A percentile compares a stretch with the other conserved stretches of the same genome.
Evolutionary conservation across 495 filamentous ascomycete species (phyloP).

Genomic region (Saxophila tyrrhenica): DNA sequence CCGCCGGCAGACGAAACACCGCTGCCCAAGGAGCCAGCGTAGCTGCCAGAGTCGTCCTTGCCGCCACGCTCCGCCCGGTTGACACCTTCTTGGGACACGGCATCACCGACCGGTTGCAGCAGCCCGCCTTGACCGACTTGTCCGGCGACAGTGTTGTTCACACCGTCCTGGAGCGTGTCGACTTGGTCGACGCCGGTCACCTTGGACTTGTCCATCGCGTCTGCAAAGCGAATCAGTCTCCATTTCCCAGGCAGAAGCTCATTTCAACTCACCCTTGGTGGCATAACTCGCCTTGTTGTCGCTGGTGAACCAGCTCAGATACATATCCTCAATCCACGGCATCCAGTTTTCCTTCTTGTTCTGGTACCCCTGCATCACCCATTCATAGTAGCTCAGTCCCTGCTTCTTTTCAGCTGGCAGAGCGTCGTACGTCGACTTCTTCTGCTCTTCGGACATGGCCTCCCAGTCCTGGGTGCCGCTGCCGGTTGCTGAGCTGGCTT

Average conservation of each 20-base stretch:
- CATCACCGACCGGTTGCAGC: slow-evolving; percentile 47
- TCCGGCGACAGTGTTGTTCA: slow-evolving; percentile 44
- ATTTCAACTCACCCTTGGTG: slow-evolving; percentile 40
- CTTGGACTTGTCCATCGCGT: slow-evolving; percentile 53
- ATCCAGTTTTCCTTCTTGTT: slow-evolving; percentile 61
- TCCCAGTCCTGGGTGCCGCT: slow-evolving; percentile 16
- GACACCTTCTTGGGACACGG: slow-evolving; percentile 49
- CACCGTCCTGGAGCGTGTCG: slow-evolving; percentile 51
- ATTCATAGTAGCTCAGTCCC: slow-evolving; percentile 31
- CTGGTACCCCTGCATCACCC: slow-evolving; percentile 48
- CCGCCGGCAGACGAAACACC: slow-evolving; percentile 12
- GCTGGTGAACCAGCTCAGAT: slow-evolving; percentile 56
- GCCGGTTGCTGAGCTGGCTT: neutral
- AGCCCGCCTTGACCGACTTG: slow-evolving; percentile 55
- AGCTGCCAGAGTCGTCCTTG: slow-evolving; percentile 47
- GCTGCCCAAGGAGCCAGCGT: slow-evolving; percentile 20
- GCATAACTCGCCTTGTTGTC: slow-evolving; percentile 62
- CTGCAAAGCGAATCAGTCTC: slow-evolving; percentile 28
- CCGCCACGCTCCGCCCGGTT: slow-evolving; percentile 52
- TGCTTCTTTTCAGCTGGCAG: slow-evolving; percentile 20
- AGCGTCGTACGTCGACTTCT: slow-evolving; percentile 18
- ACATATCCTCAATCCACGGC: slow-evolving; percentile 63
- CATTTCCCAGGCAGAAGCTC: too few relatives aligned
- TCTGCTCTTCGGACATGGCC: slow-evolving; percentile 21
- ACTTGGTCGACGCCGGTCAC: slow-evolving; percentile 50